Evolutionary conservation across 768 basidiomycete species (phyloP).

Genomic region (Chiua virens): DNA sequence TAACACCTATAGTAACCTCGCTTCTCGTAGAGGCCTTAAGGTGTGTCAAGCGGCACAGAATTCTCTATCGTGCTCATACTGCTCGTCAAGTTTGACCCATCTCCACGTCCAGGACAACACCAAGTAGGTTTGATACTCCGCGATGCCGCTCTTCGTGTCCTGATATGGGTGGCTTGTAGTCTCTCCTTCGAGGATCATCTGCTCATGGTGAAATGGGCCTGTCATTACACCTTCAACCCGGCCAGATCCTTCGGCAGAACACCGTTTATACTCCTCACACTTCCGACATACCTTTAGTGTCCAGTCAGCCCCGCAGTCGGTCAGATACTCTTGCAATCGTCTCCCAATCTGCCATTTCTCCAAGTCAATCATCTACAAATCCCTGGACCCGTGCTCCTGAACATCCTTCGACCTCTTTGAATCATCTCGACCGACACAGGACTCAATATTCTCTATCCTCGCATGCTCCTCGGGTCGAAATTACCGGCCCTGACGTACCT

Average conservation of each 20-base stretch:
- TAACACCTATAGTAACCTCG: not conserved
- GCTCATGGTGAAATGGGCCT: constrained; percentile 28
- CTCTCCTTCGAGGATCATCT: constrained; percentile 1
- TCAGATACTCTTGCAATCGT: not conserved
- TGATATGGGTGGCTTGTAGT: constrained; percentile 14
- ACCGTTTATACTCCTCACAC: constrained; percentile 11
- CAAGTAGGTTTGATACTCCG: constrained; percentile 17
- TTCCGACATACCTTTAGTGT: not conserved
- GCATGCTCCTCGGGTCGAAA: constrained; percentile 14
- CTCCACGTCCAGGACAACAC: constrained; percentile 9
- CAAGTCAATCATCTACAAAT: constrained; percentile 14
- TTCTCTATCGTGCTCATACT: constrained; percentile 6
- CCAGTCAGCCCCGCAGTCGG: constrained; percentile 6
- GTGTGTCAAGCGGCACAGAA: constrained; percentile 18
- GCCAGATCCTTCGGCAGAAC: constrained; percentile 52
- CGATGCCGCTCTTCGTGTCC: not conserved
- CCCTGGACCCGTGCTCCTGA: not conserved
- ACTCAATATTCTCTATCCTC: constrained; percentile 2
- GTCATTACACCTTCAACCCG: constrained; percentile 52
- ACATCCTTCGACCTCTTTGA: not conserved
- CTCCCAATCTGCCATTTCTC: constrained; percentile 8
- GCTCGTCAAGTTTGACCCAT: constrained; percentile 13
- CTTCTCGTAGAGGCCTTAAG: constrained; percentile 9
- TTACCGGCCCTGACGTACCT: constrained; percentile 6
- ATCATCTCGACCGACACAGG: not conserved